phyloP scores from a whole-genome alignment of 495 filamentous ascomycete species.

The Aspergillus panamensis region DNA sequence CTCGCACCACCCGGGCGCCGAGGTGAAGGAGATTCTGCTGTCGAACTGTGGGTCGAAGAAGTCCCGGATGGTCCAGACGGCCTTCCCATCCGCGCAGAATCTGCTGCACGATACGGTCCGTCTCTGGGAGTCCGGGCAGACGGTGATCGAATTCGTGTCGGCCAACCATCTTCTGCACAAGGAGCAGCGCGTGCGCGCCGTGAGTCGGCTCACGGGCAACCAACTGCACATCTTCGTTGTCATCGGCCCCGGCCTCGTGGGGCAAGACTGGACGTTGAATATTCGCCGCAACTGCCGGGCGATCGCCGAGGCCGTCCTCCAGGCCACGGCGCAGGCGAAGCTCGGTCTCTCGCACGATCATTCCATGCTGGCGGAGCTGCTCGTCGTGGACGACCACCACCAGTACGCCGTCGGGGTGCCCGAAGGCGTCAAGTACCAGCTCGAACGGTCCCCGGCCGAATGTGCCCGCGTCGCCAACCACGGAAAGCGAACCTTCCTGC shows the following conservation, averaged over 20 bases:
- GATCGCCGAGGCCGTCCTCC: constrained; percentile 52
- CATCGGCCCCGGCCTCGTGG: constrained; percentile 31
- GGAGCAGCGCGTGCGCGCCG: constrained; percentile 14
- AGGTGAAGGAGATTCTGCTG: constrained; percentile 41
- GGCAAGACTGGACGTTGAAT: constrained; percentile 30
- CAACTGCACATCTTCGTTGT: constrained; percentile 39
- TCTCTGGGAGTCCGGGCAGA: constrained; percentile 14
- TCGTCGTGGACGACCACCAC: constrained; percentile 31
- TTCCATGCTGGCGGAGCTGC: constrained; percentile 42
- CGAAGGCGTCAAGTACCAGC: constrained; percentile 23
- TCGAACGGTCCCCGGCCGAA: constrained; percentile 15
- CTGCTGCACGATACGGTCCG: constrained; percentile 29
- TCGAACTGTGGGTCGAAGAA: constrained; percentile 29
- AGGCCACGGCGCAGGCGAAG: constrained; percentile 44
- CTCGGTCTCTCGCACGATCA: constrained; percentile 48
- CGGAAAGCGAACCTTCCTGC: constrained; percentile 35
- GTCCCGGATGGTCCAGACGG: constrained; percentile 11
- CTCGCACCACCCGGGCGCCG: constrained; percentile 39
- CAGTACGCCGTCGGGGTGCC: constrained; percentile 16
- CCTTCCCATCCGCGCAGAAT: constrained; percentile 39
- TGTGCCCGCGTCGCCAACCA: constrained; percentile 25
- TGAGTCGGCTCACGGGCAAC: constrained; percentile 13
- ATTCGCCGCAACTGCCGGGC: constrained; percentile 42
- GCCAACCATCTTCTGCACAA: constrained; percentile 15
- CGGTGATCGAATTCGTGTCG: constrained; percentile 15